Percentiles rank a stretch among this genome's conserved stretches.
phyloP scores from a whole-genome alignment of 176 grass and related monocot species.

The Triticum urartu region DNA sequence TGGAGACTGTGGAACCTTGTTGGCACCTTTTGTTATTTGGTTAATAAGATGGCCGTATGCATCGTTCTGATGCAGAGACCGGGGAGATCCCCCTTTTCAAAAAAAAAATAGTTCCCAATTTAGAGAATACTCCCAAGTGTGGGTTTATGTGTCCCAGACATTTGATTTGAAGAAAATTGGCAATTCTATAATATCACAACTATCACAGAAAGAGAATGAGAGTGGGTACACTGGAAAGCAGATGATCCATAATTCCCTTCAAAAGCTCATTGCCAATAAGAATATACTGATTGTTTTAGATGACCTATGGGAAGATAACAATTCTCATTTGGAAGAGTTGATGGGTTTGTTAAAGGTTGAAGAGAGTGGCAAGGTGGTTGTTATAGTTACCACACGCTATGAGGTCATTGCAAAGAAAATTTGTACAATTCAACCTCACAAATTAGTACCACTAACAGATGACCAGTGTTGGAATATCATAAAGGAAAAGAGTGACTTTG shows the following conservation, averaged over 20 bases:
- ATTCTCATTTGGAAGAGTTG: fast-evolving
- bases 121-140: not conserved
- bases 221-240: not conserved
- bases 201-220: not conserved
- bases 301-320: not conserved
- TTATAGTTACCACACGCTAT: not conserved
- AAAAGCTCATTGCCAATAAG: not conserved
- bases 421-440: not conserved
- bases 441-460: not conserved
- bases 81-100: too few species aligned
- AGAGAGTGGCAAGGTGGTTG: not conserved
- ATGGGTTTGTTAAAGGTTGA: not conserved
- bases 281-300: conserved; percentile 21
- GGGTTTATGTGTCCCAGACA: conserved; percentile 34
- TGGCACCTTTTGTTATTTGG: too few species aligned
- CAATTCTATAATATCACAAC: not conserved
- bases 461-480: not conserved
- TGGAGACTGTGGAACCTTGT: too few species aligned
- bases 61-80: too few species aligned
- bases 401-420: not conserved
- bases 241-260: not conserved
- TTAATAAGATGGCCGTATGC: too few species aligned
- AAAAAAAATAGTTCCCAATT: not conserved
- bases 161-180: conserved; percentile 24
- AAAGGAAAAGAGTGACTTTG: not conserved